phyloP scores from a whole-genome alignment of 140 eudicot species.

The Ambrosia hybrid region DNA sequence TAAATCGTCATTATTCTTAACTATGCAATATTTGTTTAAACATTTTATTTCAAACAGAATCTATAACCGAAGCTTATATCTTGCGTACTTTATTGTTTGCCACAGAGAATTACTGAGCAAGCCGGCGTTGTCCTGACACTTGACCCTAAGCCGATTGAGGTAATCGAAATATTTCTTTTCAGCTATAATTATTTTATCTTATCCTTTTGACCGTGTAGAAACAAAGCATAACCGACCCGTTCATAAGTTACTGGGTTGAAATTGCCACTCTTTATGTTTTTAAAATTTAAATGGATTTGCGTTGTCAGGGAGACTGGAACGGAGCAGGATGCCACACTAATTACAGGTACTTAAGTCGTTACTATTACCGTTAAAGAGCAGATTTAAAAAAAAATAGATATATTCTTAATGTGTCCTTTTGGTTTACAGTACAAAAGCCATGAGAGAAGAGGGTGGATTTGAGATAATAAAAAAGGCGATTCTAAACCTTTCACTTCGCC shows the following conservation, averaged over 20 bases:
- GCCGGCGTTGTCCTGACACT: constrained; percentile 98
- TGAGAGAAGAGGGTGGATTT: constrained; percentile 99
- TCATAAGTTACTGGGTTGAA: too few species aligned
- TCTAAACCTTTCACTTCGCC: constrained; percentile 88
- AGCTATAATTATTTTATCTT: too few species aligned
- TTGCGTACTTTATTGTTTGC: neutral
- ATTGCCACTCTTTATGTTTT: too few species aligned
- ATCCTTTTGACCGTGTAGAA: too few species aligned
- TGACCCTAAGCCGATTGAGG: constrained; percentile 99
- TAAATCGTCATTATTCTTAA: neutral
- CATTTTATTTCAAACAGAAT: neutral
- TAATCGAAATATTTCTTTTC: constrained; percentile 20
- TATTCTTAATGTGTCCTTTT: too few species aligned
- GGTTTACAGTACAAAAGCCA: constrained; percentile 63
- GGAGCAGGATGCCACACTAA: constrained; percentile 99
- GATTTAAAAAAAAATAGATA: too few species aligned
- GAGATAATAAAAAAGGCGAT: constrained; percentile 94
- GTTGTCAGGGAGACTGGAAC: constrained; percentile 99
- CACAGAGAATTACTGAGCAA: constrained; percentile 99
- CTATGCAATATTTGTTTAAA: neutral
- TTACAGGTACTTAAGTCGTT: constrained; percentile 57
- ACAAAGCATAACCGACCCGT: too few species aligned
- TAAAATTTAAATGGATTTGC: too few species aligned
- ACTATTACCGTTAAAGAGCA: neutral
- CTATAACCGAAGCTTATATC: constrained; percentile 11